Evolutionary conservation across 345 rosid genomes (phyloP).

Genomic region (Xanthoceras sorbifolium): DNA sequence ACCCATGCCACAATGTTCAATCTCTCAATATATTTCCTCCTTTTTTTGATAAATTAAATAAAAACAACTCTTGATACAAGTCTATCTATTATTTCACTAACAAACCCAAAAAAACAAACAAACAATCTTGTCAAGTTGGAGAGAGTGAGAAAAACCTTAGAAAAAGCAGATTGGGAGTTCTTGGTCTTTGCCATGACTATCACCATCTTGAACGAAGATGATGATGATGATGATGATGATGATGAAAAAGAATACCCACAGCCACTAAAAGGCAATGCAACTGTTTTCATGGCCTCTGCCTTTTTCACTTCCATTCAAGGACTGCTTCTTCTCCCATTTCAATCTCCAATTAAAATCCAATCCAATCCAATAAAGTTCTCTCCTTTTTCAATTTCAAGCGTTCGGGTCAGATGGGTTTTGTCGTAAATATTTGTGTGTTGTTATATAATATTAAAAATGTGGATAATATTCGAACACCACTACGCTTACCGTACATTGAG

Average conservation of each 20-base stretch:
- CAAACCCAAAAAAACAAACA: neutral
- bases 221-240: conserved; percentile 12
- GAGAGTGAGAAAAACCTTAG: conserved; percentile 37
- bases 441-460: neutral
- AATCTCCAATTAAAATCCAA: neutral
- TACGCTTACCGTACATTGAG: neutral
- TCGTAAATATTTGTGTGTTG: neutral
- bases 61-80: neutral
- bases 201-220: conserved; percentile 34
- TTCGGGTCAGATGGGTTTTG: neutral
- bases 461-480: conserved; percentile 8
- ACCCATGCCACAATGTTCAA: neutral
- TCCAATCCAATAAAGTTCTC: neutral
- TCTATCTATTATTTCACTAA: neutral
- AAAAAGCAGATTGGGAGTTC: conserved; percentile 39
- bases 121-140: conserved; percentile 9
- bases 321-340: neutral
- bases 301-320: neutral
- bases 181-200: conserved; percentile 52
- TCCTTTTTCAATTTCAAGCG: neutral
- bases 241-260: neutral
- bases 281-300: conserved; percentile 15
- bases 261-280: neutral
- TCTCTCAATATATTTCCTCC: neutral
- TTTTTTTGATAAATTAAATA: neutral